These are phyloP conservation scores for Rhodotorula babjevae DNA, from an alignment of 768 basidiomycete genomes.

Conservation along the genomic window DNA sequence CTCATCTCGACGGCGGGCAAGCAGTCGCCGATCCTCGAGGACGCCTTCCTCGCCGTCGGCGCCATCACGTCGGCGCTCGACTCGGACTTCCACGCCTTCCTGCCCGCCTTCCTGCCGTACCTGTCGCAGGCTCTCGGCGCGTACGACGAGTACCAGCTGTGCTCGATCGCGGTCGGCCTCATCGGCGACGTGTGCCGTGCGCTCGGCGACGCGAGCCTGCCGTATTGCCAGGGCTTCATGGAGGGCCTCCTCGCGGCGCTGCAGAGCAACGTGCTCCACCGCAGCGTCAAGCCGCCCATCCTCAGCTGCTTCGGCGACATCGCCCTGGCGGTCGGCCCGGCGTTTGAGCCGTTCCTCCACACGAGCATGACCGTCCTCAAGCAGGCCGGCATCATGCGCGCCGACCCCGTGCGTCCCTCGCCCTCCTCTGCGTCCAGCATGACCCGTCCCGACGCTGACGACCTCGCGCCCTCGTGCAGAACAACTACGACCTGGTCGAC, in stretches of 20 bases:
- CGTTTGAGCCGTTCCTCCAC: conserved; percentile 80
- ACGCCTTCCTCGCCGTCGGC: conserved; percentile 90
- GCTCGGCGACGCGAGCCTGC: conserved; percentile 72
- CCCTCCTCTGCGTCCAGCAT: no score
- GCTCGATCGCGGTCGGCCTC: conserved; percentile 90
- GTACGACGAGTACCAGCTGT: conserved; percentile 91
- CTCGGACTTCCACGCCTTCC: conserved; percentile 70
- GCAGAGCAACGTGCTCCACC: conserved; percentile 79
- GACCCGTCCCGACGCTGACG: no score
- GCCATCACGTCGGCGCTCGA: conserved; percentile 77
- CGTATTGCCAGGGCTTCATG: conserved; percentile 86
- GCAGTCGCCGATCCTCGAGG: conserved; percentile 89
- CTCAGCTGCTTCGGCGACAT: conserved; percentile 94
- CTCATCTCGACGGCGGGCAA: conserved; percentile 83
- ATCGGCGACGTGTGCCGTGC: conserved; percentile 96
- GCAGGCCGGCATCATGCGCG: conserved; percentile 82
- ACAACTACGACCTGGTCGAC: conserved; percentile 84
- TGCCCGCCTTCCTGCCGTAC: conserved; percentile 75
- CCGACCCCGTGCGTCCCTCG: conserved; percentile 67
- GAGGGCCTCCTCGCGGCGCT: conserved; percentile 83
- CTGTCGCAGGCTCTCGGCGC: conserved; percentile 83
- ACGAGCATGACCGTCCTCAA: conserved; percentile 84
- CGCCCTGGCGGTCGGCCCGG: conserved; percentile 77
- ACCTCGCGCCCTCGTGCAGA: conserved; percentile 48
- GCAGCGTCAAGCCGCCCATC: conserved; percentile 95